These are phyloP conservation scores for Theileria parva DNA, from an alignment of 169 alveolate genomes.

Conservation along the genomic window DNA sequence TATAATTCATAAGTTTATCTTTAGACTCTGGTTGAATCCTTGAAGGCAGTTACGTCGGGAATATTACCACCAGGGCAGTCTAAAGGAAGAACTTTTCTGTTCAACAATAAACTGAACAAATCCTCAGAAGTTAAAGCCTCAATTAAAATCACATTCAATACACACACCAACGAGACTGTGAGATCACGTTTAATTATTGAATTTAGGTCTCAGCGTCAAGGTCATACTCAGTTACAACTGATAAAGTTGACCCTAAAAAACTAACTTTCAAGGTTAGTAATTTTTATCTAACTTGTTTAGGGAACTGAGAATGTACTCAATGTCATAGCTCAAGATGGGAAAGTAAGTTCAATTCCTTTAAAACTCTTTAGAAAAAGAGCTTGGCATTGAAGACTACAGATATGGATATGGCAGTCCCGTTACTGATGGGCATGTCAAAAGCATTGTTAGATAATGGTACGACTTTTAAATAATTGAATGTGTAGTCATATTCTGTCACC, in stretches of 20 bases:
- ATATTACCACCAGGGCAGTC: slow-evolving; percentile 94
- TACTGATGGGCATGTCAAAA: slow-evolving; percentile 90
- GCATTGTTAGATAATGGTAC: slow-evolving; percentile 91
- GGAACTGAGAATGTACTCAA: slow-evolving; percentile 63
- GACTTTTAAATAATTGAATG: slow-evolving; percentile 62
- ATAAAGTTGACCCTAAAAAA: slow-evolving; percentile 69
- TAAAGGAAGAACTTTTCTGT: slow-evolving; percentile 92
- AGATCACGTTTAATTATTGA: background rate
- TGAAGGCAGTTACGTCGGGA: slow-evolving; percentile 92
- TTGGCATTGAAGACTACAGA: slow-evolving; percentile 84
- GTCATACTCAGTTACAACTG: slow-evolving; percentile 78
- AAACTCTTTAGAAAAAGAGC: slow-evolving; percentile 50
- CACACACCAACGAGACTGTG: slow-evolving; percentile 68
- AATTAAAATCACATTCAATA: slow-evolving; percentile 77
- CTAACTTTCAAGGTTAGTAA: slow-evolving; percentile 71
- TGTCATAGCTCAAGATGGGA: slow-evolving; percentile 59
- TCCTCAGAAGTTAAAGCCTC: slow-evolving; percentile 87
- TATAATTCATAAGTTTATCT: background rate
- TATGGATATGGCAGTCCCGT: slow-evolving; percentile 90
- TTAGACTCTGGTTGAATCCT: slow-evolving; percentile 94
- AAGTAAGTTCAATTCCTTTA: slow-evolving; percentile 39
- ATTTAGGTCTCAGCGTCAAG: slow-evolving; percentile 78
- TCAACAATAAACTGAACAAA: slow-evolving; percentile 88
- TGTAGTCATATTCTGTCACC: slow-evolving; percentile 95
- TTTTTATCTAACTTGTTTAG: slow-evolving; percentile 9